These are phyloP conservation scores for Pseudogymnoascus sp. DNA, from an alignment of 2,329 filamentous ascomycete species.

Conservation along the genomic window DNA sequence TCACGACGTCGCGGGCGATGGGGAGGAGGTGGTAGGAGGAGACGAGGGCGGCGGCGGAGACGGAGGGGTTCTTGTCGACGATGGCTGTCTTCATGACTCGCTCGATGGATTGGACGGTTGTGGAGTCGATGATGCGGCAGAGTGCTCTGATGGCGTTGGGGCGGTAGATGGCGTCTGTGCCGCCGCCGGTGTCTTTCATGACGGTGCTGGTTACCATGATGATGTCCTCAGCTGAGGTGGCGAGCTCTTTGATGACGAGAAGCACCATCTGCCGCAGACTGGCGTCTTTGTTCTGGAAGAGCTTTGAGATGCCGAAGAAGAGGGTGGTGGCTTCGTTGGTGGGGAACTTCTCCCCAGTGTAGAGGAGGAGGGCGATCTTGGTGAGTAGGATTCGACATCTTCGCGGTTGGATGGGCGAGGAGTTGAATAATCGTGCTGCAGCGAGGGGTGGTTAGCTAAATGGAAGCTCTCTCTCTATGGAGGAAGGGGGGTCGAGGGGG, in stretches of 20 bases:
- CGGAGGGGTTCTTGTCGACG: conserved; percentile 96
- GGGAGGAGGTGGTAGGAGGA: conserved; percentile 97
- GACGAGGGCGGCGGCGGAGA: conserved; percentile 89
- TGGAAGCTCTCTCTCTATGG: conserved; percentile 14
- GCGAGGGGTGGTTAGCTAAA: conserved; percentile 31
- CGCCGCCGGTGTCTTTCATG: conserved; percentile 97
- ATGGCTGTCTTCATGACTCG: conserved; percentile 98
- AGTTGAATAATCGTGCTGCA: conserved; percentile 92
- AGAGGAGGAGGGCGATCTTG: conserved; percentile 92
- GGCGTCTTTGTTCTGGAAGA: conserved; percentile 99
- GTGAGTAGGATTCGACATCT: conserved; percentile 96
- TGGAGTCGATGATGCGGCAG: conserved; percentile 93
- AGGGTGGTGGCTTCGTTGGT: conserved; percentile 95
- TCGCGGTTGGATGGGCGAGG: conserved; percentile 90
- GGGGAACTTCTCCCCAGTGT: conserved; percentile 94
- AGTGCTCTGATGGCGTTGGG: conserved; percentile 93
- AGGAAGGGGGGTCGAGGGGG: conserved; percentile 21
- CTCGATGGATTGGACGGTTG: conserved; percentile 95
- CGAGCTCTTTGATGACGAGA: conserved; percentile 94
- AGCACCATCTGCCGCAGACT: conserved; percentile 98
- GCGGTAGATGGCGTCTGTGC: conserved; percentile 87
- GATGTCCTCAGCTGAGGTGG: conserved; percentile 91
- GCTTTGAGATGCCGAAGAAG: conserved; percentile 98
- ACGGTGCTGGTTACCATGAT: conserved; percentile 99
- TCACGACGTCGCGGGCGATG: conserved; percentile 88